Base-by-base conservation (phyloP, 164 flowering plant species). In the Euptelea pleiosperma region DNA sequence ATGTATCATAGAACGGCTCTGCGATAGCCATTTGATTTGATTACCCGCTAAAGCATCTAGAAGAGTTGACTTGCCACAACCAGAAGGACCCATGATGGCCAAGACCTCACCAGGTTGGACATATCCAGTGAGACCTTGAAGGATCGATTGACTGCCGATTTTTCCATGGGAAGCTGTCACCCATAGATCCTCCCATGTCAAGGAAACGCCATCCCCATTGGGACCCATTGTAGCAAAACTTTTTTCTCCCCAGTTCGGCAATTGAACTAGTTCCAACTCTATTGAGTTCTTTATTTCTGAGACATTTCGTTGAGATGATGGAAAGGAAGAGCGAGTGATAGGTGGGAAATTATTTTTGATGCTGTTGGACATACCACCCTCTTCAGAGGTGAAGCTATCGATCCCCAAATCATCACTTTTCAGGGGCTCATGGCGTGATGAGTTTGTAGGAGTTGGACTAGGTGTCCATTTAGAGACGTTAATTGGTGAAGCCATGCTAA, bases 71-170 rank as follows among this genome's bases (percentile, higher is more conserved):
- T 79, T 79, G 63, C 83, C 81, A 37, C 74, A 77, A 25, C 83
- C 83, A 33, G 81, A 79, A 40, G 83, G 83, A 52, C 83, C 83
- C 83, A 79, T 79, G 57, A 79, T 63, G 57, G 79, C 83, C 52
- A 76, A 58, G 15, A 76, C 64, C 49, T 76, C 73, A n/a, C 80
- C 80, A 2, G 83, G 80, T 31, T 58, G 61, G 4, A 68, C 83
- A 42, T 69, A 79, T 3, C 83, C 83, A 1, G 72, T 72, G 30
- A 76, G 62, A 34, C 77, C 77, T 25, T 69, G 60, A 28, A 75
- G 71, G 31, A 78, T 73, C 0, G 66, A 25, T 33, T 57, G 53
- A 25, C 19, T 21, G 0, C 64, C 67, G 4, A 28, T 61, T 31
- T 47, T 63, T 11, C 70, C 65, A 14, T 52, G 48, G 1, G 67